phyloP scores from a whole-genome alignment of 2,329 filamentous ascomycete genomes.

The Periconia sp. region DNA sequence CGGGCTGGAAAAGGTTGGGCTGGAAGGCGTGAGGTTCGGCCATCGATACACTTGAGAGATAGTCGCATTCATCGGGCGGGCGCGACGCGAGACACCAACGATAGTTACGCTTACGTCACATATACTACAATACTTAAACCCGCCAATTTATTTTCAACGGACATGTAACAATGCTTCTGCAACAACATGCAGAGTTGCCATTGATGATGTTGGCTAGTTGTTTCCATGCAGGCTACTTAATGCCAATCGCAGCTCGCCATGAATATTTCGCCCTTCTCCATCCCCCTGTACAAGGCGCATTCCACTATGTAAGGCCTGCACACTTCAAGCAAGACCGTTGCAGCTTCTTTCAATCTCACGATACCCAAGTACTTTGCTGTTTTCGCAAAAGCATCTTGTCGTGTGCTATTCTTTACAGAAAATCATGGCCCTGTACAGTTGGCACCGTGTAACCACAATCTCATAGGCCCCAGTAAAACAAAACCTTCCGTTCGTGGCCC shows the following conservation, averaged over 20 bases:
- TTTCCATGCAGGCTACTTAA: neutral
- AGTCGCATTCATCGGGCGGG: neutral
- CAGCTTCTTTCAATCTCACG: neutral
- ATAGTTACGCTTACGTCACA: neutral
- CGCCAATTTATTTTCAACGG: neutral
- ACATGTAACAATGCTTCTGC: neutral
- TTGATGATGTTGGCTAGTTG: neutral
- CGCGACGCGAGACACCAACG: no score
- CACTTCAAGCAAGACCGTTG: neutral
- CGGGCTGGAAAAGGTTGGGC: conserved; percentile 24
- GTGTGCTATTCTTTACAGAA: no score
- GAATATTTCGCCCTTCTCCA: neutral
- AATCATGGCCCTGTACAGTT: no score
- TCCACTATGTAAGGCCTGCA: neutral
- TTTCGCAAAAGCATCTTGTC: neutral
- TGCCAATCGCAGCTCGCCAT: neutral
- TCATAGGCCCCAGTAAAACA: neutral
- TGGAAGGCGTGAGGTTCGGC: conserved; percentile 17
- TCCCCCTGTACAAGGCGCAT: neutral
- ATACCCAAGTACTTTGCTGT: neutral
- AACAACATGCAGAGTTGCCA: neutral
- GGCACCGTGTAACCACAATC: neutral
- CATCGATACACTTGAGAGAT: conserved; percentile 3
- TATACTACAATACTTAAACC: neutral
- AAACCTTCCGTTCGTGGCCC: neutral